These are phyloP conservation scores for Heteromeles arbutifolia DNA, from an alignment of 306 rosid species.

Conservation along the genomic window DNA sequence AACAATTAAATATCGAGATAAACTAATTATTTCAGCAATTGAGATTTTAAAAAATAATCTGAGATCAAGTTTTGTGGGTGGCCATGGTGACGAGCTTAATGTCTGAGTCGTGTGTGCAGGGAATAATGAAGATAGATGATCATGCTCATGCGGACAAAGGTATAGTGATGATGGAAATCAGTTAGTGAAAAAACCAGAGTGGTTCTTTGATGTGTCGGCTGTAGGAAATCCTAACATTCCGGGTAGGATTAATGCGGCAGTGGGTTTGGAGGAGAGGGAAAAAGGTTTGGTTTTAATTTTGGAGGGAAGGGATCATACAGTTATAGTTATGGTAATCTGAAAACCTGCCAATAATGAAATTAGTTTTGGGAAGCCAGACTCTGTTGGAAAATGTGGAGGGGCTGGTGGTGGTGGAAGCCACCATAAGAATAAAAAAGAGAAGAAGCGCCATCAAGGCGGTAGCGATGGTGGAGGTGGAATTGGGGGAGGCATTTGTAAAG, in stretches of 20 bases:
- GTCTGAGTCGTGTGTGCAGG: conserved; percentile 18
- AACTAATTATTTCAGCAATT: too few relatives aligned
- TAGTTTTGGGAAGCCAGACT: conserved; percentile 10
- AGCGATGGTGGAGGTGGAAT: background rate
- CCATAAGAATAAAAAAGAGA: background rate
- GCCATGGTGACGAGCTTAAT: conserved; percentile 17
- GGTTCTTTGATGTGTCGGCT: conserved; percentile 22
- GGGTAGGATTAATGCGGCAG: background rate
- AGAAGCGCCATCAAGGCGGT: background rate
- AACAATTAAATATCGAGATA: too few relatives aligned
- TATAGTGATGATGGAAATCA: conserved; percentile 4
- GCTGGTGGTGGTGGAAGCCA: background rate
- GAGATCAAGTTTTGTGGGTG: conserved; percentile 10
- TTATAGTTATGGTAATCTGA: background rate
- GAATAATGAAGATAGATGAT: conserved; percentile 28
- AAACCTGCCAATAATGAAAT: background rate
- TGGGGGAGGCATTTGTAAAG: background rate
- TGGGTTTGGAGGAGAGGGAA: conserved; percentile 16
- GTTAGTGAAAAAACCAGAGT: conserved; percentile 34
- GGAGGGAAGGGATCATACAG: background rate
- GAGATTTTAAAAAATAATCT: too few relatives aligned
- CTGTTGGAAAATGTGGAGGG: conserved; percentile 12
- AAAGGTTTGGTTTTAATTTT: conserved; percentile 10
- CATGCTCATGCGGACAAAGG: background rate
- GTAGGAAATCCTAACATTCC: background rate